A percentile compares a stretch with the other conserved stretches of the same genome.
phyloP scores from a whole-genome alignment of 208 protist genomes.

The Acanthamoeba healyi region DNA sequence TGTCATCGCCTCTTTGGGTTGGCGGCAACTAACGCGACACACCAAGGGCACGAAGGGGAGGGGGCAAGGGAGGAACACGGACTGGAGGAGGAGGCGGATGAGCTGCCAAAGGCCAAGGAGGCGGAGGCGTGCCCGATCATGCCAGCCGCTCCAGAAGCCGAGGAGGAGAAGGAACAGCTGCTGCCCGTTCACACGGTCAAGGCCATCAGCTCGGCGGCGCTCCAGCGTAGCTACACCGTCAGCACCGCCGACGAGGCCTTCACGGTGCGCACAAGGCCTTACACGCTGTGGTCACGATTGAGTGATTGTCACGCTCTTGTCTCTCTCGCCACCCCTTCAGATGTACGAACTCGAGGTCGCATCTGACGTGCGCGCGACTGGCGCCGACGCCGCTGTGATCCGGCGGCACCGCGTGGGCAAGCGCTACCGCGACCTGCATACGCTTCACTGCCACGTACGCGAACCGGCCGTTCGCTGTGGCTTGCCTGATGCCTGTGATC shows the following conservation, averaged over 20 bases:
- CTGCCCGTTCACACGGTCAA: background rate
- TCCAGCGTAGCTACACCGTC: background rate
- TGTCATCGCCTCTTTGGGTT: no score
- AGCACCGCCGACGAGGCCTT: background rate
- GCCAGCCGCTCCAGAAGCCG: no score
- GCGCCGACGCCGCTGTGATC: background rate
- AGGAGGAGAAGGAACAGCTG: background rate
- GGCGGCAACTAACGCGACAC: no score
- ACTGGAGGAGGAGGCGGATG: background rate
- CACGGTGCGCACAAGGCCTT: background rate
- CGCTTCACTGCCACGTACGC: background rate
- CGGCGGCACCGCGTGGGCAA: background rate
- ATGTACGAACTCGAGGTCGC: background rate
- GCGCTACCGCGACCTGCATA: constrained; percentile 16
- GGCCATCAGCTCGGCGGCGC: background rate
- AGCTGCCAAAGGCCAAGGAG: constrained; percentile 23
- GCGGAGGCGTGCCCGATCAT: background rate
- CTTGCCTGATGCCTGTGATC: background rate
- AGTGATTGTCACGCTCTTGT: background rate
- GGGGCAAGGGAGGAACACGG: background rate
- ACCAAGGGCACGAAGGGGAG: background rate
- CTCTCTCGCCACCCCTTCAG: background rate
- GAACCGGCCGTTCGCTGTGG: background rate
- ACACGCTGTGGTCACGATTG: background rate
- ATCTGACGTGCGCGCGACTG: background rate